These are phyloP conservation scores for Lotus japonicus DNA, from an alignment of 306 rosid genomes.

Conservation along the genomic window DNA sequence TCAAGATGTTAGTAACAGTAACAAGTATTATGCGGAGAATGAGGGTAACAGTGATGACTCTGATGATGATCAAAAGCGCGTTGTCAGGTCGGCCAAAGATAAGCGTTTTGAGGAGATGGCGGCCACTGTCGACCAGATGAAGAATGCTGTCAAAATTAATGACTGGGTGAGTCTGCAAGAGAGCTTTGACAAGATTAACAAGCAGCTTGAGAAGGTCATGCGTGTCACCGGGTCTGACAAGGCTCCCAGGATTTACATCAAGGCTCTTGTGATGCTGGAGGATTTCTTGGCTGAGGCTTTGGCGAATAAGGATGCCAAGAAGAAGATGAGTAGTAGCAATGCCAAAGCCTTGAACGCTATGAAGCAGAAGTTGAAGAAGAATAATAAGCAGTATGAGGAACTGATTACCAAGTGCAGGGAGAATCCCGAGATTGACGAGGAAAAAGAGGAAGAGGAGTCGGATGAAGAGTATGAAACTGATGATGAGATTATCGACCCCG, in stretches of 20 bases:
- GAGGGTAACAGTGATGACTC: constrained; percentile 69
- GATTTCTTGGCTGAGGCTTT: constrained; percentile 79
- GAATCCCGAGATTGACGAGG: constrained; percentile 83
- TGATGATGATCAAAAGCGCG: constrained; percentile 61
- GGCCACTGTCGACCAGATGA: constrained; percentile 85
- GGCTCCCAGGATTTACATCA: constrained; percentile 71
- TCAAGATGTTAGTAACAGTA: constrained; percentile 16
- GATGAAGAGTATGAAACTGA: constrained; percentile 45
- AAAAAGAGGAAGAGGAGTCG: constrained; percentile 45
- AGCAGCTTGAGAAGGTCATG: constrained; percentile 97
- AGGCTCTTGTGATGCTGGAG: constrained; percentile 87
- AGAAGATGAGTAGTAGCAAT: constrained; percentile 98
- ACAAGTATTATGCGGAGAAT: constrained; percentile 34
- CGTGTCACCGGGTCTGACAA: constrained; percentile 76
- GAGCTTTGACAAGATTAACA: constrained; percentile 85
- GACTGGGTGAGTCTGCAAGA: constrained; percentile 99
- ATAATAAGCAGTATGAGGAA: constrained; percentile 87
- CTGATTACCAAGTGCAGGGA: constrained; percentile 63
- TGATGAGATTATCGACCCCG: constrained; percentile 55
- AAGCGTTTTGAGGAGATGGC: constrained; percentile 88
- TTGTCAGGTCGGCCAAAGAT: constrained; percentile 76
- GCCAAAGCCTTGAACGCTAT: constrained; percentile 97
- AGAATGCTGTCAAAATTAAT: constrained; percentile 91
- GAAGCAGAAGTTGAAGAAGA: constrained; percentile 97
- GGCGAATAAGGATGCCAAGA: constrained; percentile 92